A percentile compares a stretch with the other conserved stretches of the same genome.
Evolutionary conservation across 441 rosid species (phyloP).

Genomic region (Eruca vesicaria): DNA sequence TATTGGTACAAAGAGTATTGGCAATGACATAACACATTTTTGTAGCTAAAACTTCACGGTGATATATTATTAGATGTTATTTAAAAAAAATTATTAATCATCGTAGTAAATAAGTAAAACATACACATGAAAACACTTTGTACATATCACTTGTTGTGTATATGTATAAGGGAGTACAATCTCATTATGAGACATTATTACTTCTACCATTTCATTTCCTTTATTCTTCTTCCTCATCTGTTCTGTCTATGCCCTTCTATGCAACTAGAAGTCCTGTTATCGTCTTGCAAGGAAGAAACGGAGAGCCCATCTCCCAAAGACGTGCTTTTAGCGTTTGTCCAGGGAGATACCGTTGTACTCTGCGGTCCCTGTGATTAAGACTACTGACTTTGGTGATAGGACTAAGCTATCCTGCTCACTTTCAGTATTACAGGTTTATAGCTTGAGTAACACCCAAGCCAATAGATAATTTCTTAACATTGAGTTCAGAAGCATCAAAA

Average conservation of each 20-base stretch:
- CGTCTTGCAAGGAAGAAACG: slow-evolving; percentile 84
- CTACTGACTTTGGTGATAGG: slow-evolving; percentile 95
- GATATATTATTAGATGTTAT: neutral
- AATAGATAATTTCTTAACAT: too few relatives aligned
- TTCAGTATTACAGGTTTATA: too few relatives aligned
- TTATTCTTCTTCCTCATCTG: too few relatives aligned
- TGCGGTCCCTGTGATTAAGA: slow-evolving; percentile 82
- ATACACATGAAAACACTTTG: slow-evolving; percentile 6
- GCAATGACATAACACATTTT: neutral
- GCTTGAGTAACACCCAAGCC: too few relatives aligned
- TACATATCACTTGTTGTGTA: neutral
- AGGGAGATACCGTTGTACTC: slow-evolving; percentile 87
- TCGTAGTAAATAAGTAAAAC: neutral
- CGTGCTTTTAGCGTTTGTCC: slow-evolving; percentile 76
- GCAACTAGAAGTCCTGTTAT: slow-evolving; percentile 85
- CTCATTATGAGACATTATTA: too few relatives aligned
- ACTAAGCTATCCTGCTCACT: too few relatives aligned
- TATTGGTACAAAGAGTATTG: neutral
- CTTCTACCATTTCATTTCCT: too few relatives aligned
- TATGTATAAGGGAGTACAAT: neutral
- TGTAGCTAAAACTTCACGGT: neutral
- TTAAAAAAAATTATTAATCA: neutral
- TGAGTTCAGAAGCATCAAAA: too few relatives aligned
- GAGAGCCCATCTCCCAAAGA: slow-evolving; percentile 99
- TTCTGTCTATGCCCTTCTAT: too few relatives aligned